Evolutionary conservation across 805 yeast genomes (phyloP), one percentile per base, ranked within the genome.

Genomic region (Debaryomyces castellii): DNA sequence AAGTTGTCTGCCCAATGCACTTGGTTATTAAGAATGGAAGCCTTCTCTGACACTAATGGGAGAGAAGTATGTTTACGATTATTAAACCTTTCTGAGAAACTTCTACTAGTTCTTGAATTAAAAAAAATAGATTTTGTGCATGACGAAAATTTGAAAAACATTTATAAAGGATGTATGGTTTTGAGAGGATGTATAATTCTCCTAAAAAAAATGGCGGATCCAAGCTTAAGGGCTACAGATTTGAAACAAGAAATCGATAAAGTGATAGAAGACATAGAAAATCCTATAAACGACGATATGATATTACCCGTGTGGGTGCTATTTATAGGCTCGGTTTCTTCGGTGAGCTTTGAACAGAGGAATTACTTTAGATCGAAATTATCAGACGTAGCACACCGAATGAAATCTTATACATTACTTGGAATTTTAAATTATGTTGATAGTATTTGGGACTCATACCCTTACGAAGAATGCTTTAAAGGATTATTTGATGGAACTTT

Each of bases 271-370:
- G 36, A 40, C 18, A 32, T 40, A 17, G 28, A 32, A 20, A 14
- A 9, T 10, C 38, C 43, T 9, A 18, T 27, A 17, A 40, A 40
- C 30, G 38, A 40, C 30, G 27, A 30, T 17, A 16, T 30, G 11
- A 40, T 40, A 5, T 40, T 40, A 25, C 43, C 43, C 18, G 25
- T 30, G 4, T 40, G 43, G 43, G 14, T 20, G 17, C 28, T 40
- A 14, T 37, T 12, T 23, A 16, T 40, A 6, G 37, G 34, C 7
- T 40, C 43, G 4, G 24, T 40, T 8, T 27, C 25, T 40, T 25
- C 37, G n/a, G 11, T 12, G 24, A 34, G 18, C 16, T 22, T 3
- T 10, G 24, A n/a, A 10, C 37, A 41, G 18, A 40, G 37, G 14
- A 22, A 27, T 10, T 30, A 27, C 24, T 28, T 28, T 40, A 40